Percentiles rank a stretch among this genome's conserved stretches.
These are phyloP conservation scores for Candida taoyuanica DNA, from an alignment of 805 yeast species.

Conservation along the genomic window DNA sequence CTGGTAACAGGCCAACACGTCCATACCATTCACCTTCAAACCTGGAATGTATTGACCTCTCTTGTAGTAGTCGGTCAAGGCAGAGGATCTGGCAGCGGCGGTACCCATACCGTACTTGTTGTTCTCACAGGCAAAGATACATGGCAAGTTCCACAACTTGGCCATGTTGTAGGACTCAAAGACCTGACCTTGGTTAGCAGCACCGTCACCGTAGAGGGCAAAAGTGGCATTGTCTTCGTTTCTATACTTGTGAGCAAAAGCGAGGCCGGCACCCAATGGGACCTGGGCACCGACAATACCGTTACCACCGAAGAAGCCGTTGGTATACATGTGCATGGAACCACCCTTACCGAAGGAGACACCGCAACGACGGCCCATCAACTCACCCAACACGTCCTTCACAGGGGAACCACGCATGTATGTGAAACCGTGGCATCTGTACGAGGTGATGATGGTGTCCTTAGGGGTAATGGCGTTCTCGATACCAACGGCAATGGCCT, in stretches of 20 bases:
- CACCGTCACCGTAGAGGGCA: slow-evolving; percentile 97
- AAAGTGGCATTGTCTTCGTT: slow-evolving; percentile 78
- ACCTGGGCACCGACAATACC: slow-evolving; percentile 99
- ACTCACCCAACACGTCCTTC: slow-evolving; percentile 85
- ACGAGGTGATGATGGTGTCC: slow-evolving; percentile 92
- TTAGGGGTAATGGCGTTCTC: slow-evolving; percentile 84
- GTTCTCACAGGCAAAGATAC: slow-evolving; percentile 94
- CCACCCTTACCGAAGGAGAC: slow-evolving; percentile 98
- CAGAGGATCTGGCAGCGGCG: slow-evolving; percentile 94
- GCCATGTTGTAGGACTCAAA: slow-evolving; percentile 99
- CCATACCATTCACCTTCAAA: slow-evolving; percentile 98
- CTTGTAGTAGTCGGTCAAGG: slow-evolving; percentile 94
- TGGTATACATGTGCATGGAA: slow-evolving; percentile 97
- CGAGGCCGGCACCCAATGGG: slow-evolving; percentile 95
- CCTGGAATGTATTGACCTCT: slow-evolving; percentile 99
- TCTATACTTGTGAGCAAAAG: slow-evolving; percentile 96
- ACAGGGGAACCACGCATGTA: slow-evolving; percentile 94
- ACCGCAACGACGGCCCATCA: slow-evolving; percentile 95
- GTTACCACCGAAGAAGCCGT: slow-evolving; percentile 97
- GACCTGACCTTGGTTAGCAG: slow-evolving; percentile 98
- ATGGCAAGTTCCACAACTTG: slow-evolving; percentile 95
- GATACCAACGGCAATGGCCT: slow-evolving; percentile 97
- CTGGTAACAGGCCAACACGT: slow-evolving; percentile 88
- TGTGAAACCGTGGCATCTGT: slow-evolving; percentile 98
- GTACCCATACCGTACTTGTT: slow-evolving; percentile 99